These are phyloP conservation scores for Ogataea polymorpha DNA, from an alignment of 805 yeast species.

Conservation along the genomic window DNA sequence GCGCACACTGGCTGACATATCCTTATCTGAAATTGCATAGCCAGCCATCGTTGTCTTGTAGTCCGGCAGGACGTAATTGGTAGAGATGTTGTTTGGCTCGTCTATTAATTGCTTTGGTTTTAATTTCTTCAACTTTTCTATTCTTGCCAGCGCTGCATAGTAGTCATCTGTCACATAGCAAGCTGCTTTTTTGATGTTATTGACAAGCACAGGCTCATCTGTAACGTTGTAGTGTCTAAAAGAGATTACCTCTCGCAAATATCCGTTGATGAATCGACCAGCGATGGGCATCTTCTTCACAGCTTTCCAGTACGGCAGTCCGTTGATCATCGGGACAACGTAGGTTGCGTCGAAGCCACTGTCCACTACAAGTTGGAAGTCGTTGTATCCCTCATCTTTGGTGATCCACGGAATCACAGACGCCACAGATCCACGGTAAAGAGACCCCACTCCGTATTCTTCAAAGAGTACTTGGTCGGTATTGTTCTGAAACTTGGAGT, in stretches of 20 bases:
- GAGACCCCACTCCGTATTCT: conserved; percentile 76
- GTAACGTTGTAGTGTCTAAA: conserved; percentile 90
- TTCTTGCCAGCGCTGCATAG: conserved; percentile 25
- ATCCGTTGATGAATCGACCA: conserved; percentile 80
- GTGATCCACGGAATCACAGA: conserved; percentile 63
- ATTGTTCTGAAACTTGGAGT: conserved; percentile 77
- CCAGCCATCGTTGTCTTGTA: conserved; percentile 79
- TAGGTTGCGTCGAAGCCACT: conserved; percentile 87
- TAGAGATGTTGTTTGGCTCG: conserved; percentile 34
- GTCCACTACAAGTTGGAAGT: conserved; percentile 79
- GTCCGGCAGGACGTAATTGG: conserved; percentile 85
- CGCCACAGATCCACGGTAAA: conserved; percentile 64
- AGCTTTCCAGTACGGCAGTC: conserved; percentile 72
- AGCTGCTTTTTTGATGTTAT: conserved; percentile 78
- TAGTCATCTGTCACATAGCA: conserved; percentile 68
- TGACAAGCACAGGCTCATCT: conserved; percentile 83
- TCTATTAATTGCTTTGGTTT: conserved; percentile 16
- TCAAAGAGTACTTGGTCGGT: conserved; percentile 93
- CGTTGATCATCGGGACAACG: conserved; percentile 80
- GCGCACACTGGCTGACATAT: conserved; percentile 9
- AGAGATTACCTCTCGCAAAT: conserved; percentile 77
- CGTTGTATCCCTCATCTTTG: conserved; percentile 30
- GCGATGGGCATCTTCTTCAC: conserved; percentile 79
- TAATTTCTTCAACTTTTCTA: conserved; percentile 25
- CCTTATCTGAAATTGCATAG: conserved; percentile 32